Percentiles rank a stretch among this genome's conserved stretches.
Conservation (phyloP, 2,329 filamentous ascomycete species). For the Paecilomyces sp. region DNA sequence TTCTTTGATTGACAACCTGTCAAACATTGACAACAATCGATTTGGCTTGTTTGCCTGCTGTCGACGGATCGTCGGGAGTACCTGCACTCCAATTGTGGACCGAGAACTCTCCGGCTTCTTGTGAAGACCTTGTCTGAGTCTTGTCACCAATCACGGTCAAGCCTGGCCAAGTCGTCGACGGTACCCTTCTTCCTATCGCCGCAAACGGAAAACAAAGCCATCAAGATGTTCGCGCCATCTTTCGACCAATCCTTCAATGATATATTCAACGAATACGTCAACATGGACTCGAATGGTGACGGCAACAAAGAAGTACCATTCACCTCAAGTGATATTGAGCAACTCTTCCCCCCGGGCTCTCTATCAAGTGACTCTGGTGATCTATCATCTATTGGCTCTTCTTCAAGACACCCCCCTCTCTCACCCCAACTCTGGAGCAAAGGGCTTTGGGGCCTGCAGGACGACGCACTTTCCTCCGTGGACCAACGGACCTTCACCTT, state of each 20-base stretch:
- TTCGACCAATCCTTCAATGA: slow-evolving; percentile 51
- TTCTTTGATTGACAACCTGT: slow-evolving; percentile 24
- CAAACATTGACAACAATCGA: slow-evolving; percentile 23
- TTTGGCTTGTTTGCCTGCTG: slow-evolving; percentile 5
- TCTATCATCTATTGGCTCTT: slow-evolving; percentile 43
- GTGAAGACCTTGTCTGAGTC: slow-evolving; percentile 13
- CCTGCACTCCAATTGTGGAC: slow-evolving; percentile 10
- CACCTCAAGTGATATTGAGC: slow-evolving; percentile 40
- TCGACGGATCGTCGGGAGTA: slow-evolving; percentile 3
- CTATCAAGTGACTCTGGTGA: slow-evolving; percentile 47
- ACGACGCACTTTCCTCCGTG: slow-evolving; percentile 36
- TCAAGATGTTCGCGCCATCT: slow-evolving; percentile 42
- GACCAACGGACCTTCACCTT: slow-evolving; percentile 25
- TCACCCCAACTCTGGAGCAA: slow-evolving; percentile 48
- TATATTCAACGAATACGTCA: slow-evolving; percentile 58
- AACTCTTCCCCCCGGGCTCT: slow-evolving; percentile 45
- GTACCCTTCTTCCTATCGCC: slow-evolving; percentile 15
- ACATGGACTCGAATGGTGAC: slow-evolving; percentile 48
- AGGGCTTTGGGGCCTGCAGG: slow-evolving; percentile 45
- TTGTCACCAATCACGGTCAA: slow-evolving; percentile 24
- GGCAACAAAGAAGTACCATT: slow-evolving; percentile 42
- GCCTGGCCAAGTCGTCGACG: slow-evolving; percentile 11
- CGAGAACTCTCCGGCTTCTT: slow-evolving; percentile 11
- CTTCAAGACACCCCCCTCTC: slow-evolving; percentile 32
- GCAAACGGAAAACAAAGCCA: slow-evolving; percentile 44